These are phyloP conservation scores for Limnomonas spitsbergensis DNA, from an alignment of 139 green algal genomes.

Conservation along the genomic window DNA sequence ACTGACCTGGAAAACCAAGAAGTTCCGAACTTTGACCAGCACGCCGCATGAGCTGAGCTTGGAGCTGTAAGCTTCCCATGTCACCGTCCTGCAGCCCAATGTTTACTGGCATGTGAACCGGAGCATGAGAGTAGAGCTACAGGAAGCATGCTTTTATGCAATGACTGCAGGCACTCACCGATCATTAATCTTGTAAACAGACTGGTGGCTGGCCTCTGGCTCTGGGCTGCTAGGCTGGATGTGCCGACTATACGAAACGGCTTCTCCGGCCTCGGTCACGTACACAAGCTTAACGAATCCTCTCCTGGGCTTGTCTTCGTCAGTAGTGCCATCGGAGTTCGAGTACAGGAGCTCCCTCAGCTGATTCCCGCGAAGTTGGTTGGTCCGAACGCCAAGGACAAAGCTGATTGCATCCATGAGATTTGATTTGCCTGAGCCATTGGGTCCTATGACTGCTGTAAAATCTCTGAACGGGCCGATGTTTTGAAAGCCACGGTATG, in stretches of 20 bases:
- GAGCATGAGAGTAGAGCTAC: too few relatives aligned
- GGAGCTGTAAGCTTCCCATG: constrained; percentile 82
- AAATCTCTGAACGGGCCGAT: constrained; percentile 94
- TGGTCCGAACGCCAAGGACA: constrained; percentile 88
- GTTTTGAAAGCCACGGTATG: constrained; percentile 74
- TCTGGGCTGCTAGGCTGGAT: constrained; percentile 60
- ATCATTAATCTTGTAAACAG: constrained; percentile 29
- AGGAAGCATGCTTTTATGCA: too few relatives aligned
- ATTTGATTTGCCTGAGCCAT: constrained; percentile 94
- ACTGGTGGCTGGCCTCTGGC: constrained; percentile 23
- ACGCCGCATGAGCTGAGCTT: constrained; percentile 79
- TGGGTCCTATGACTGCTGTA: constrained; percentile 91
- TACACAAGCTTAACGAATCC: constrained; percentile 78
- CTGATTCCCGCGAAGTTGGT: constrained; percentile 71
- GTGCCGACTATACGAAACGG: constrained; percentile 71
- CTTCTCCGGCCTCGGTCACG: constrained; percentile 41
- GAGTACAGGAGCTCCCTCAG: constrained; percentile 86
- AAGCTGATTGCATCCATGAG: constrained; percentile 99
- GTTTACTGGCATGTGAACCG: background rate
- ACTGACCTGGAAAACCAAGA: constrained; percentile 94
- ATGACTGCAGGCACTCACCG: background rate
- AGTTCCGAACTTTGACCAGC: constrained; percentile 94
- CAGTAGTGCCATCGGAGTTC: constrained; percentile 44
- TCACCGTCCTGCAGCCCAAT: constrained; percentile 40
- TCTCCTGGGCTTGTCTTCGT: constrained; percentile 36